phyloP scores from a whole-genome alignment of 176 grass and related monocot species.

The Musa beccarii region DNA sequence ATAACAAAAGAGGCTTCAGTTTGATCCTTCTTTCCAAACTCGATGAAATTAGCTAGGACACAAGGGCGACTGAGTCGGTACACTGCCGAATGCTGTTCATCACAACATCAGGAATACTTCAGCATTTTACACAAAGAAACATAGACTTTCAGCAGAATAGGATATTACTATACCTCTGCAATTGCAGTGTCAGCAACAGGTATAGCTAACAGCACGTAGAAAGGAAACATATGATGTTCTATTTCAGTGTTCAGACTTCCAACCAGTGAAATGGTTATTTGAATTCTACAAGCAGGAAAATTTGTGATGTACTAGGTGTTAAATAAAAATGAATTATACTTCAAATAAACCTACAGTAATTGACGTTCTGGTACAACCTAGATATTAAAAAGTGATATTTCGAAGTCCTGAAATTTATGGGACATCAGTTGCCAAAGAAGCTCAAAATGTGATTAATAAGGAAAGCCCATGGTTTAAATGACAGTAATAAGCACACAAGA shows the following conservation, averaged over 20 bases:
- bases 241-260: slow-evolving; percentile 37
- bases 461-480: background rate
- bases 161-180: slow-evolving; percentile 40
- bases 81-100: slow-evolving; percentile 43
- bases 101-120: slow-evolving; percentile 26
- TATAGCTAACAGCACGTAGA: slow-evolving; percentile 65
- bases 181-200: slow-evolving; percentile 25
- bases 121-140: background rate
- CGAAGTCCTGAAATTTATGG: background rate
- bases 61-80: slow-evolving; percentile 47
- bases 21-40: slow-evolving; percentile 45
- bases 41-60: slow-evolving; percentile 44
- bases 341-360: background rate
- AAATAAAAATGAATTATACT: background rate
- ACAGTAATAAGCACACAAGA: background rate
- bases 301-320: background rate
- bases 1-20: slow-evolving; percentile 69
- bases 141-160: background rate
- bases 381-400: background rate
- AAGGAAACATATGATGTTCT: slow-evolving; percentile 51
- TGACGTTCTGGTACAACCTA: background rate
- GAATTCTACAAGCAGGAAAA: slow-evolving; percentile 38
- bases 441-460: background rate
- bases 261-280: slow-evolving; percentile 55
- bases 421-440: background rate